phyloP scores from a whole-genome alignment of 352 stramenopile genomes.

The Phytopythium ostracodes region DNA sequence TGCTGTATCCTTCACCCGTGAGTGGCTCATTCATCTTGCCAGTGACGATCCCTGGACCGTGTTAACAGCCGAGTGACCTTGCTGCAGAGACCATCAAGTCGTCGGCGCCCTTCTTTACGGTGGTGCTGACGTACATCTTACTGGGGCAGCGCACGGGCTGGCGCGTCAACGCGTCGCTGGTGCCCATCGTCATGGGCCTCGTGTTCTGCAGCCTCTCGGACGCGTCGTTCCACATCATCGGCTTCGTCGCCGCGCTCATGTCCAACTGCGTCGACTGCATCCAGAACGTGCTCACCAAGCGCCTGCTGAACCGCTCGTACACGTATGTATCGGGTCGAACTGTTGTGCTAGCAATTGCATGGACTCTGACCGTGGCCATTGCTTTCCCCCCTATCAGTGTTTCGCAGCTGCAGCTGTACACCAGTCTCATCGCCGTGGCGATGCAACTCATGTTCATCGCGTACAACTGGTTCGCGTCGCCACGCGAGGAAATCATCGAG shows the following conservation, averaged over 20 bases:
- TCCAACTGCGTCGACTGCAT: conserved; percentile 92
- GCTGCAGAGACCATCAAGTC: conserved; percentile 90
- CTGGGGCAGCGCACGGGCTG: conserved; percentile 79
- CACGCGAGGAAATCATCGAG: conserved; percentile 18
- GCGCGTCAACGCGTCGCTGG: conserved; percentile 80
- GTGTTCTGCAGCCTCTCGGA: conserved; percentile 86
- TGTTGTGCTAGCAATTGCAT: too few relatives aligned
- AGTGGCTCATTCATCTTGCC: conserved; percentile 9
- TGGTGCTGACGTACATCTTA: conserved; percentile 82
- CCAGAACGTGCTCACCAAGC: conserved; percentile 91
- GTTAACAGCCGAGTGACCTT: background rate
- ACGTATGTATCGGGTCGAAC: conserved; percentile 32
- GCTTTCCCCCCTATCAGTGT: conserved; percentile 22
- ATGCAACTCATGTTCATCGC: conserved; percentile 84
- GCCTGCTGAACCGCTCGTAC: conserved; percentile 77
- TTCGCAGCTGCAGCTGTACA: conserved; percentile 89
- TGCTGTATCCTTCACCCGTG: conserved; percentile 87
- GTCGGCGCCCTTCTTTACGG: conserved; percentile 89
- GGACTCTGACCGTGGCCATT: too few relatives aligned
- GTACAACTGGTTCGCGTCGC: conserved; percentile 54
- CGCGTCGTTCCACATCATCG: conserved; percentile 83
- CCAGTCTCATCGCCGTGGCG: conserved; percentile 75
- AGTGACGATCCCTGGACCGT: background rate
- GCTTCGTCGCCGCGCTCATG: conserved; percentile 84
- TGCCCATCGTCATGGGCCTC: conserved; percentile 83